A percentile compares a stretch with the other conserved stretches of the same genome.
phyloP scores from a whole-genome alignment of 2,329 filamentous ascomycete species.

The Fusarium newnesense region DNA sequence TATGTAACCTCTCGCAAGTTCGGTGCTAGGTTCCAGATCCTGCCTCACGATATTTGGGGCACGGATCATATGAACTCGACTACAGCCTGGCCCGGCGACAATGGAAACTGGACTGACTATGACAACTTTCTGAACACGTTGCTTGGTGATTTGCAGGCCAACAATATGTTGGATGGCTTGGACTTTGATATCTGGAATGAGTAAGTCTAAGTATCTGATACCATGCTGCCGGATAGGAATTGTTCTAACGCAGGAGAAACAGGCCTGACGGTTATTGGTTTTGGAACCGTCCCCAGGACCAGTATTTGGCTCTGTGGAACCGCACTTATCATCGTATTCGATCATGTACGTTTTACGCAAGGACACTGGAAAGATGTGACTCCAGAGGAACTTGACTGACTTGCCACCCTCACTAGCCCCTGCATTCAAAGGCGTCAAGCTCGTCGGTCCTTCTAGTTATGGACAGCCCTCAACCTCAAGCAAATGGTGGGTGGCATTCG shows the following conservation, averaged over 20 bases:
- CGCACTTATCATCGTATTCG: not conserved
- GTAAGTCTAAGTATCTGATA: not conserved
- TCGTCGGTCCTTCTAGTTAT: not conserved
- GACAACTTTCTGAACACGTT: not conserved
- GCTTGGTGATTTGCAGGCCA: not conserved
- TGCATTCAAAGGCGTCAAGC: not conserved
- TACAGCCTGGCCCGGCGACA: not conserved
- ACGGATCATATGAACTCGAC: not conserved
- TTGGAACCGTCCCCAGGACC: not conserved
- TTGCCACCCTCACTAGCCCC: not conserved
- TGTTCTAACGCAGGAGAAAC: not conserved
- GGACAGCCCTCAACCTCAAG: not conserved
- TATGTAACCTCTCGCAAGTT: not conserved
- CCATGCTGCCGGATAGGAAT: too few relatives aligned
- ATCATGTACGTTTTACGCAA: not conserved
- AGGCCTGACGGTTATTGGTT: not conserved
- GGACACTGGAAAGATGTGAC: too few relatives aligned
- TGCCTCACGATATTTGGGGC: not conserved
- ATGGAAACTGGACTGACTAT: conserved; percentile 1
- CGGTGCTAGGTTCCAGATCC: not conserved
- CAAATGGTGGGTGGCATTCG: conserved; percentile 2
- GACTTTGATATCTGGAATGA: conserved; percentile 6
- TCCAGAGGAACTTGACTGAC: too few relatives aligned
- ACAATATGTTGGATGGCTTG: not conserved
- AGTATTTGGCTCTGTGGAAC: not conserved